These are phyloP conservation scores for Penicillium lagena DNA, from an alignment of 495 filamentous ascomycete genomes.

Conservation along the genomic window DNA sequence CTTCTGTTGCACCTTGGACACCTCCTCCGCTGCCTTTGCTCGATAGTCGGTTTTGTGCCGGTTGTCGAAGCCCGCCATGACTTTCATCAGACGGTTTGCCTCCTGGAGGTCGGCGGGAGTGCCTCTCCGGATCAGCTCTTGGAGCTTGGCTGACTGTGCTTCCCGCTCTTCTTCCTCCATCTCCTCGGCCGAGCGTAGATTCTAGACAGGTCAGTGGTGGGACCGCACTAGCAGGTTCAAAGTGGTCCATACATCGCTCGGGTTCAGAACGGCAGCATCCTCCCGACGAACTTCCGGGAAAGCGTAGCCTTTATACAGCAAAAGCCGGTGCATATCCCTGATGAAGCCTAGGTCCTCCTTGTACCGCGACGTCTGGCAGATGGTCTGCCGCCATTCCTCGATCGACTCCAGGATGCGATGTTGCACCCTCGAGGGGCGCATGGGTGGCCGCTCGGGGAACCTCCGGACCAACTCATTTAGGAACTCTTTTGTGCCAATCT, in stretches of 20 bases:
- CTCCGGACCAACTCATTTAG: slow-evolving; percentile 95
- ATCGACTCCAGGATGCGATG: slow-evolving; percentile 90
- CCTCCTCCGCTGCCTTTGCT: slow-evolving; percentile 94
- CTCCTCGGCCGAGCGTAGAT: slow-evolving; percentile 91
- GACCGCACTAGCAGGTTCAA: not conserved
- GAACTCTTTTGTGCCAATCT: slow-evolving; percentile 98
- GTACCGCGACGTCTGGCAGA: slow-evolving; percentile 95
- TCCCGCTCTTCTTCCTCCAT: slow-evolving; percentile 97
- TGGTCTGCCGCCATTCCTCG: slow-evolving; percentile 97
- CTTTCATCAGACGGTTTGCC: slow-evolving; percentile 95
- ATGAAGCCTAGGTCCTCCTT: slow-evolving; percentile 96
- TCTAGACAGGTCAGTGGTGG: slow-evolving; percentile 49
- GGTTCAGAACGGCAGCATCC: slow-evolving; percentile 95
- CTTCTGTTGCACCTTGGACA: slow-evolving; percentile 86
- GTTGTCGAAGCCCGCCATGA: slow-evolving; percentile 97
- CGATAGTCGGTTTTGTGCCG: slow-evolving; percentile 94
- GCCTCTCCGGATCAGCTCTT: slow-evolving; percentile 90
- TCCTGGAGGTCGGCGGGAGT: slow-evolving; percentile 90
- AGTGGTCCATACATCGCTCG: slow-evolving; percentile 72
- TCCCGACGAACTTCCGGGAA: slow-evolving; percentile 89
- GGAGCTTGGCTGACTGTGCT: slow-evolving; percentile 92
- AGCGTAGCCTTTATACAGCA: slow-evolving; percentile 93
- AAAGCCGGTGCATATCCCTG: slow-evolving; percentile 91
- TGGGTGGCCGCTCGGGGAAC: slow-evolving; percentile 88
- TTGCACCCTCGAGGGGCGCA: slow-evolving; percentile 81